phyloP scores from a whole-genome alignment of 1,139 yeast species.

The Diutina siamensis region DNA sequence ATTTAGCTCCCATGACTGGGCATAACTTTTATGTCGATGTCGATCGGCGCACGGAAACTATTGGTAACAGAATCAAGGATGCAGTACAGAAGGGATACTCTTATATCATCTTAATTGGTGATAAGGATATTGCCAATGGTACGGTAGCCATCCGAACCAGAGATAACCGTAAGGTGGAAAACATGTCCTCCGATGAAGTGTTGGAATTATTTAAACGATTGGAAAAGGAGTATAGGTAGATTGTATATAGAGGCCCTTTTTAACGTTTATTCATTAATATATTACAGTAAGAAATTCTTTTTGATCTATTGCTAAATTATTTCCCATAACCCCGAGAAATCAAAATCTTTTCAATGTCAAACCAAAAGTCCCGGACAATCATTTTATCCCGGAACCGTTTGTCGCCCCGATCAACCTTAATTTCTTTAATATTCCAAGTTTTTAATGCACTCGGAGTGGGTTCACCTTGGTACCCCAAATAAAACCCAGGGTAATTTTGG shows the following conservation, averaged over 20 bases:
- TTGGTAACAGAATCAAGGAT: constrained; percentile 71
- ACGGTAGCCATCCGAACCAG: constrained; percentile 60
- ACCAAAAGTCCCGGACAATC: constrained; percentile 80
- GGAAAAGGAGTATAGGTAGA: constrained; percentile 21
- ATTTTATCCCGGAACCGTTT: constrained; percentile 85
- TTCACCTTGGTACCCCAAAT: constrained; percentile 68
- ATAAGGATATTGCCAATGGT: constrained; percentile 56
- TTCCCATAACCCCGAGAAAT: constrained; percentile 31
- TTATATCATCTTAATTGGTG: constrained; percentile 77
- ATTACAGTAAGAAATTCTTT: background rate
- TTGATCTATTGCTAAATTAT: background rate
- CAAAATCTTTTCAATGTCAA: constrained; percentile 52
- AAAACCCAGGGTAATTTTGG: constrained; percentile 77
- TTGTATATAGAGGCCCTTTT: background rate
- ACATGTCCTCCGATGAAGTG: constrained; percentile 35
- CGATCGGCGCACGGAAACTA: constrained; percentile 64
- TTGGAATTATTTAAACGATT: constrained; percentile 35
- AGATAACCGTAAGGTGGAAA: constrained; percentile 37
- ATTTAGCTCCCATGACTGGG: constrained; percentile 42
- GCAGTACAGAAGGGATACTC: constrained; percentile 70
- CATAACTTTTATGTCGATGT: constrained; percentile 65
- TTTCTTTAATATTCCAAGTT: constrained; percentile 80
- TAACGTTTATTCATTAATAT: background rate
- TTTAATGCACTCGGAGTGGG: constrained; percentile 61
- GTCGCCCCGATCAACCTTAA: constrained; percentile 63